phyloP scores from a whole-genome alignment of 768 basidiomycete species.

The Tylopilus felleus region DNA sequence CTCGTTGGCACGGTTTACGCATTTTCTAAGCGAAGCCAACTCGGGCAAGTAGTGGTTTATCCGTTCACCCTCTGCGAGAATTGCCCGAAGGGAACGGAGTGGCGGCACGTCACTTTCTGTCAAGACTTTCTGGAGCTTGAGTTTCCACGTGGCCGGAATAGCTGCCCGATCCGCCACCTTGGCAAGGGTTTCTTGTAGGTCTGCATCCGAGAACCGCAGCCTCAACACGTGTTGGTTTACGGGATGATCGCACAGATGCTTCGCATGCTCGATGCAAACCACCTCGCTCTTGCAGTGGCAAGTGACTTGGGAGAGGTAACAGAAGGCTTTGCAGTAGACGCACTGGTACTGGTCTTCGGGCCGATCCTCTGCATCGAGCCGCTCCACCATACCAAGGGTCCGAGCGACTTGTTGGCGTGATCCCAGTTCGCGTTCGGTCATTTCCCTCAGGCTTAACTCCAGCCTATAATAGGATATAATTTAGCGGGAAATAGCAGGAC shows the following conservation, averaged over 20 bases:
- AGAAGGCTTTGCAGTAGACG: conserved; percentile 87
- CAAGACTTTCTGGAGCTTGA: conserved; percentile 64
- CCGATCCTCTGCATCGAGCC: conserved; percentile 73
- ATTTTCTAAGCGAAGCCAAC: conserved; percentile 66
- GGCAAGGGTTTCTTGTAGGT: conserved; percentile 62
- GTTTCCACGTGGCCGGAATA: conserved; percentile 72
- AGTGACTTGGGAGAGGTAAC: conserved; percentile 90
- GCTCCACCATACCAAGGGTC: conserved; percentile 56
- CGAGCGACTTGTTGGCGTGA: conserved; percentile 63
- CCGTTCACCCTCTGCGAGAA: conserved; percentile 87
- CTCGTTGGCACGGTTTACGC: conserved; percentile 76
- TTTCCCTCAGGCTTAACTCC: conserved; percentile 77
- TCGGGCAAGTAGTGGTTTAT: conserved; percentile 75
- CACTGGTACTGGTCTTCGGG: conserved; percentile 97
- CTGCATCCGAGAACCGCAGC: conserved; percentile 77
- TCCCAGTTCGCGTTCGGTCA: conserved; percentile 79
- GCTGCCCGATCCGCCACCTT: conserved; percentile 70
- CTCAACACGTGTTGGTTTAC: conserved; percentile 60
- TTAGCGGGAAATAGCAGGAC: conserved; percentile 21
- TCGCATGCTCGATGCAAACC: conserved; percentile 81
- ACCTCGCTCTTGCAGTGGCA: conserved; percentile 77
- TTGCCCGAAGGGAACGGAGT: conserved; percentile 72
- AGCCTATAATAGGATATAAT: conserved; percentile 52
- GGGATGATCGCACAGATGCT: conserved; percentile 68
- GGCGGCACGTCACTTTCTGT: conserved; percentile 66